Conservation (phyloP, 768 basidiomycete species). For the Mycena rosella region DNA sequence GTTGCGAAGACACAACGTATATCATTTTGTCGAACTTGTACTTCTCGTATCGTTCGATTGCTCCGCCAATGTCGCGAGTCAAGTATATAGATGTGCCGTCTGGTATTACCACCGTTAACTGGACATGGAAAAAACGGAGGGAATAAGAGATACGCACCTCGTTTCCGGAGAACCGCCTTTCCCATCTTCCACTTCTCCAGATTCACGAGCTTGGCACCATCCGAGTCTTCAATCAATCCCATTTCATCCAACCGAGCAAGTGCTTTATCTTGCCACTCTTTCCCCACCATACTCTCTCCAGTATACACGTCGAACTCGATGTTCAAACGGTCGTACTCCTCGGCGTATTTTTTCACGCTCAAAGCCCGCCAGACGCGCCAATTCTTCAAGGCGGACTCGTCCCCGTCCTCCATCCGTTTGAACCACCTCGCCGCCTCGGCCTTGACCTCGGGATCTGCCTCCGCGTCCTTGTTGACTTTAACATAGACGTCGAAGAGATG, state of each 20-base stretch:
- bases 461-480: slow-evolving; percentile 90
- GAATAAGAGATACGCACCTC: slow-evolving; percentile 58
- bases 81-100: slow-evolving; percentile 96
- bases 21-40: slow-evolving; percentile 93
- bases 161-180: slow-evolving; percentile 91
- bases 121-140: not conserved
- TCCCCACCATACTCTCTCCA: slow-evolving; percentile 87
- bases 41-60: slow-evolving; percentile 91
- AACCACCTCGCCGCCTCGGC: slow-evolving; percentile 87
- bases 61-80: slow-evolving; percentile 95
- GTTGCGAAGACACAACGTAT: slow-evolving; percentile 90
- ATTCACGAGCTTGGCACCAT: slow-evolving; percentile 90
- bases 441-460: slow-evolving; percentile 78
- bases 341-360: slow-evolving; percentile 89
- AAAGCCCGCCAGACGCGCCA: slow-evolving; percentile 96
- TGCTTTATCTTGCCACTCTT: slow-evolving; percentile 79
- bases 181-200: slow-evolving; percentile 92
- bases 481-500: slow-evolving; percentile 97
- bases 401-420: slow-evolving; percentile 95
- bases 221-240: slow-evolving; percentile 79
- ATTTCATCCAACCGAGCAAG: slow-evolving; percentile 76
- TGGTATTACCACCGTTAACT: slow-evolving; percentile 46
- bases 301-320: slow-evolving; percentile 93
- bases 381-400: slow-evolving; percentile 83
- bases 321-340: slow-evolving; percentile 91